phyloP scores from a whole-genome alignment of 2,329 filamentous ascomycete genomes.

The Penicillium sp. region DNA sequence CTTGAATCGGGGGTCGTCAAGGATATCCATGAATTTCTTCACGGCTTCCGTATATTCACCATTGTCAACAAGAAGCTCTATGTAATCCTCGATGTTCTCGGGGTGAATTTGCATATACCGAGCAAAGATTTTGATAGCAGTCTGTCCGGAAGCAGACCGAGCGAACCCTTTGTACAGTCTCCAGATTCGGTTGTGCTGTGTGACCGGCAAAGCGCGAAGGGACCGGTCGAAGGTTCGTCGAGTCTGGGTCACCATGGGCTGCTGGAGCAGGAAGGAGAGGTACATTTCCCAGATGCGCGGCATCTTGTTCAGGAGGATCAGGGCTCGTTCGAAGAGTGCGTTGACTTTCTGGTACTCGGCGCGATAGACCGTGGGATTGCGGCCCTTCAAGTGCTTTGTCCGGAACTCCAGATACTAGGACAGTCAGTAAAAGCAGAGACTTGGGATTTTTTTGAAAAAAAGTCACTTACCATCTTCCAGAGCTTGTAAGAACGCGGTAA shows the following conservation, averaged over 20 bases:
- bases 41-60: constrained; percentile 88
- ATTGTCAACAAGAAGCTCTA: constrained; percentile 79
- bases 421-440: constrained; percentile 18
- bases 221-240: constrained; percentile 89
- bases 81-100: constrained; percentile 92
- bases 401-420: constrained; percentile 78
- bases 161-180: constrained; percentile 86
- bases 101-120: constrained; percentile 97
- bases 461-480: constrained; percentile 80
- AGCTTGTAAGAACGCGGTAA: constrained; percentile 95
- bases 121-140: constrained; percentile 88
- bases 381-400: constrained; percentile 72
- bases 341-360: constrained; percentile 92
- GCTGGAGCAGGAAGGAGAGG: constrained; percentile 80
- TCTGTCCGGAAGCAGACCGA: constrained; percentile 83
- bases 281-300: constrained; percentile 98
- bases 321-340: constrained; percentile 83
- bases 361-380: constrained; percentile 77
- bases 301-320: constrained; percentile 98
- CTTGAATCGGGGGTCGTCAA: constrained; percentile 85
- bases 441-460: neutral
- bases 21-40: constrained; percentile 82
- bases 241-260: constrained; percentile 86
- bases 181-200: constrained; percentile 96
- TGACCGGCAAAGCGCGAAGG: constrained; percentile 84